Evolutionary conservation across 1,284 basidiomycete species (phyloP).

Genomic region (Taiwanofungus camphoratus): DNA sequence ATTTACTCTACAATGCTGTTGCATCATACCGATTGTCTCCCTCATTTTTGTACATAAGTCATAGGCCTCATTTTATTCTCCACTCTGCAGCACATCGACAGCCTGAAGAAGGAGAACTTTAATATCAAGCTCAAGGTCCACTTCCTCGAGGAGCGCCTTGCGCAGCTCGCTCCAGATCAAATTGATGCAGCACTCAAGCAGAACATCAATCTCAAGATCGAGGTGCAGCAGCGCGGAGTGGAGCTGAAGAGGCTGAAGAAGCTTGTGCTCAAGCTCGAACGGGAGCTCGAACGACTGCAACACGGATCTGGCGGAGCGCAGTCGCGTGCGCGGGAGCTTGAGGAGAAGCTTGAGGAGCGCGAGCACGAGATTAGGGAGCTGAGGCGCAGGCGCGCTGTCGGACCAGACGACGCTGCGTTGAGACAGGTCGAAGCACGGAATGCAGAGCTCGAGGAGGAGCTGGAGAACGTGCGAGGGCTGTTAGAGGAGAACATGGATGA

Average conservation of each 20-base stretch:
- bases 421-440: constrained; percentile 55
- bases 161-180: constrained; percentile 85
- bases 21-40: too few relatives aligned
- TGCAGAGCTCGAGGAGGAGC: constrained; percentile 62
- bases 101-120: constrained; percentile 93
- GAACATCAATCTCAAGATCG: constrained; percentile 91
- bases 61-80: too few relatives aligned
- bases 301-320: constrained; percentile 43
- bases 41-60: too few relatives aligned
- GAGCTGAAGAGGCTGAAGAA: constrained; percentile 93
- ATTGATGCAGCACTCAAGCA: constrained; percentile 89
- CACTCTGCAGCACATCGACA: constrained; percentile 75
- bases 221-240: constrained; percentile 86
- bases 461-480: constrained; percentile 57
- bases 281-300: constrained; percentile 70
- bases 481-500: constrained; percentile 77
- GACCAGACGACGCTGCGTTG: constrained; percentile 42
- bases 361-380: constrained; percentile 64
- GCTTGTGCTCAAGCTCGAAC: constrained; percentile 77
- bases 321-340: constrained; percentile 57
- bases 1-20: too few relatives aligned
- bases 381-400: constrained; percentile 35
- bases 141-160: constrained; percentile 87
- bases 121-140: constrained; percentile 91
- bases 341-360: constrained; percentile 62